A percentile compares a stretch with the other conserved stretches of the same genome.
These are phyloP conservation scores for Margaritispora aquatica DNA, from an alignment of 495 filamentous ascomycete genomes.

Conservation along the genomic window DNA sequence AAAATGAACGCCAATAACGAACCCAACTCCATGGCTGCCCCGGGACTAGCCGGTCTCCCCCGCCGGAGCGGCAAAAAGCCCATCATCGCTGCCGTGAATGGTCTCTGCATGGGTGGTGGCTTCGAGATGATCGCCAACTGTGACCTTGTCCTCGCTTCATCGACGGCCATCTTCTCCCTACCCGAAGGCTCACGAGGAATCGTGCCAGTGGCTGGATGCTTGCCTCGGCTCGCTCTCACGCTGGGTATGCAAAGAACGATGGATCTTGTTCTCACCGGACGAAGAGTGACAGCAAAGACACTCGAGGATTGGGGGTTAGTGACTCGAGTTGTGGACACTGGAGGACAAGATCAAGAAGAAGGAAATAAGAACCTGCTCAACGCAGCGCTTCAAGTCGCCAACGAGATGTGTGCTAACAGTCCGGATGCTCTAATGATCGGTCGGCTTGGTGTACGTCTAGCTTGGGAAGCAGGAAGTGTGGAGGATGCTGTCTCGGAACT, in stretches of 20 bases:
- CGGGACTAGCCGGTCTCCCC: conserved; percentile 18
- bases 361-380: background rate
- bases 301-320: conserved; percentile 56
- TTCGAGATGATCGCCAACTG: conserved; percentile 52
- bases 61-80: conserved; percentile 38
- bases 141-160: conserved; percentile 53
- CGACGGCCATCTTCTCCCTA: conserved; percentile 43
- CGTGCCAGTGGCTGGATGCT: conserved; percentile 49
- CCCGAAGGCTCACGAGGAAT: conserved; percentile 57
- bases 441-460: conserved; percentile 20
- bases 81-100: conserved; percentile 59
- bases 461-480: conserved; percentile 25
- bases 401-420: conserved; percentile 42
- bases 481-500: conserved; percentile 18
- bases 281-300: conserved; percentile 42
- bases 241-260: conserved; percentile 53
- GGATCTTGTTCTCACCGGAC: conserved; percentile 53
- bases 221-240: conserved; percentile 48
- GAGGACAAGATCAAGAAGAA: background rate
- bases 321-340: conserved; percentile 50
- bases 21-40: background rate
- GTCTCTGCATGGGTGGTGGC: conserved; percentile 45
- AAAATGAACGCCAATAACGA: background rate
- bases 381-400: conserved; percentile 33
- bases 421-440: conserved; percentile 53